These are phyloP conservation scores for Heliamphora pulchella DNA, from an alignment of 179 eudicot species.

Conservation along the genomic window DNA sequence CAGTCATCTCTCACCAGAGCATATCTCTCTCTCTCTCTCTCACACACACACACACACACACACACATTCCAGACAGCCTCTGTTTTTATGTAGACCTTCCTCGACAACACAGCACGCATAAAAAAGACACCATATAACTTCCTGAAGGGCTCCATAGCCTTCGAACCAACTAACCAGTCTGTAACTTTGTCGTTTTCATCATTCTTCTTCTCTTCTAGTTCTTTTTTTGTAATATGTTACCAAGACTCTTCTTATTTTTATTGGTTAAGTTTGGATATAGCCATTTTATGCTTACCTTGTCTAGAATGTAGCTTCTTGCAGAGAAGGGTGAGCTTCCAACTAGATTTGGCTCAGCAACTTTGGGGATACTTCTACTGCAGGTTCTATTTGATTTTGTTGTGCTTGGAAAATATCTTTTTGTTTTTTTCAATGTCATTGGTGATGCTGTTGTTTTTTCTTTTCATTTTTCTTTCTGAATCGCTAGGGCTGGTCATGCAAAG, in stretches of 20 bases:
- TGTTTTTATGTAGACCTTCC: too few relatives aligned
- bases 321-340: conserved; percentile 98
- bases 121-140: neutral
- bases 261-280: neutral
- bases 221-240: neutral
- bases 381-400: conserved; percentile 28
- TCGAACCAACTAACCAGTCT: neutral
- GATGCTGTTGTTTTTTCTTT: neutral
- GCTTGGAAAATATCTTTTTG: neutral
- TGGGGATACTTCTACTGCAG: conserved; percentile 95
- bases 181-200: neutral
- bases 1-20: too few relatives aligned
- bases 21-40: too few relatives aligned
- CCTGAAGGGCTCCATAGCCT: neutral
- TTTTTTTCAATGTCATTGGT: neutral
- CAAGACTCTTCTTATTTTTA: neutral
- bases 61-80: too few relatives aligned
- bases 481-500: conserved; percentile 19
- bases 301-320: conserved; percentile 79
- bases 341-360: conserved; percentile 90
- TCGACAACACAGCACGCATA: too few relatives aligned
- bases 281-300: conserved; percentile 22
- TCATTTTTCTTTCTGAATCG: conserved; percentile 5
- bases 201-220: too few relatives aligned
- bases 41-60: too few relatives aligned